Base-by-base conservation (phyloP, 179 eudicot genomes). In the Actinidia polygama region DNA sequence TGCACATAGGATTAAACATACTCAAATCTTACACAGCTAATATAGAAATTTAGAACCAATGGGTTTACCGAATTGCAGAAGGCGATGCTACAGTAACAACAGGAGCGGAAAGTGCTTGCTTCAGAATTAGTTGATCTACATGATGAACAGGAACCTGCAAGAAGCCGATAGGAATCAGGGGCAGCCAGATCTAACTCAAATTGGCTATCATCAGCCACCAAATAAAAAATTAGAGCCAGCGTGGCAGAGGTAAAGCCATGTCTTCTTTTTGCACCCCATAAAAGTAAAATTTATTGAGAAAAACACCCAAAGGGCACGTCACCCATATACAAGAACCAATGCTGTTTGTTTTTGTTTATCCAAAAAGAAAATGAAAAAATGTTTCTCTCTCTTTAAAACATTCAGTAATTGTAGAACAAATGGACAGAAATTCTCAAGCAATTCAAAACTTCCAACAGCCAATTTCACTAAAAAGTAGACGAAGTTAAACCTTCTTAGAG, bases 41-140 rank as follows among this genome's bases (percentile, higher is more conserved):
- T 6, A 66, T 63, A 69, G 58, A 16, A 55, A 30, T 40, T 62
- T 53, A 12, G 24, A 70, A 70, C 46, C 1, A 21, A 57, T 18
- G 30, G 11, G 51, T 46, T 93, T 92, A 96, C 99, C 97, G 91
- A 79, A 93, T 71, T 53, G 98, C 98, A 86, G 99, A 96, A 87
- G 99, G 98, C 19, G 99, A 95, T 44, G 98, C 99, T 62, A 93
- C 95, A 44, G 99, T 93, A 85, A 96, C 85, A 83, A 96, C 99
- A 83, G 99, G 94, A 90, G 93, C 89, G 79, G 87, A 78, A 61
- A 91, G 81, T 73, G 98, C 98, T 80, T 88, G 93, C 80, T 90
- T 88, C 44, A 95, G 75, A 81, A 89, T 80, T 62, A 78, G 79
- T 63, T 86, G 91, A 69, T 96, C 99, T 64, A 96, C 96, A 73